Evolutionary conservation across 176 grass and related monocot genomes (phyloP).

Genomic region (Pontederia paniculata): DNA sequence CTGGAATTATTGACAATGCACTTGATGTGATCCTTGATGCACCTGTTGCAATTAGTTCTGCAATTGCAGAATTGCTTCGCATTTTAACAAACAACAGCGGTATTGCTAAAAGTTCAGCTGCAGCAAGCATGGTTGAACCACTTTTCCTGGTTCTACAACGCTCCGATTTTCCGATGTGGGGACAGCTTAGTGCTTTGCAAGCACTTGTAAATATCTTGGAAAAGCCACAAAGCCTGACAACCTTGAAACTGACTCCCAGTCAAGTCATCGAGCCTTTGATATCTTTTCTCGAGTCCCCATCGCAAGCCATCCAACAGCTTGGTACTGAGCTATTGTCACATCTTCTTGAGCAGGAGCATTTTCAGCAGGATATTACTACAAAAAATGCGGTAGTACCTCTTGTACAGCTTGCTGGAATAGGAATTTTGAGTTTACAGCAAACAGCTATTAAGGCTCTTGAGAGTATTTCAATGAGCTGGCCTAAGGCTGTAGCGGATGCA

Average conservation of each 20-base stretch:
- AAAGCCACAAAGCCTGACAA: conserved; percentile 77
- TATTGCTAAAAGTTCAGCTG: conserved; percentile 87
- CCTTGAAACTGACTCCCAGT: conserved; percentile 69
- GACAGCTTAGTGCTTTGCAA: conserved; percentile 83
- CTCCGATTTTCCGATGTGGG: conserved; percentile 79
- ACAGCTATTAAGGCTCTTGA: conserved; percentile 94
- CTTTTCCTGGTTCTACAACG: conserved; percentile 80
- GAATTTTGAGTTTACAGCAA: conserved; percentile 86
- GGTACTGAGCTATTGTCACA: conserved; percentile 77
- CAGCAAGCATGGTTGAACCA: conserved; percentile 90
- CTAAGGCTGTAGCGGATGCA: conserved; percentile 87
- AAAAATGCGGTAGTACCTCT: conserved; percentile 86
- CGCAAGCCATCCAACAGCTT: conserved; percentile 96
- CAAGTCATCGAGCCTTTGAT: conserved; percentile 94
- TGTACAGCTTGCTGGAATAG: conserved; percentile 89
- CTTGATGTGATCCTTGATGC: conserved; percentile 96
- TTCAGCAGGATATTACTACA: conserved; percentile 87
- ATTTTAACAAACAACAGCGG: conserved; percentile 93
- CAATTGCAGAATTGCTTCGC: conserved; percentile 83
- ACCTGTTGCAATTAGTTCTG: conserved; percentile 66
- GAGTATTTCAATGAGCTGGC: conserved; percentile 84
- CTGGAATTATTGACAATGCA: conserved; percentile 81
- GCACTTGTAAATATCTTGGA: conserved; percentile 96
- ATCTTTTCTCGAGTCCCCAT: conserved; percentile 87
- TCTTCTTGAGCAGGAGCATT: conserved; percentile 95